Conservation (phyloP, 495 filamentous ascomycete genomes). For the Cercophora sp. region DNA sequence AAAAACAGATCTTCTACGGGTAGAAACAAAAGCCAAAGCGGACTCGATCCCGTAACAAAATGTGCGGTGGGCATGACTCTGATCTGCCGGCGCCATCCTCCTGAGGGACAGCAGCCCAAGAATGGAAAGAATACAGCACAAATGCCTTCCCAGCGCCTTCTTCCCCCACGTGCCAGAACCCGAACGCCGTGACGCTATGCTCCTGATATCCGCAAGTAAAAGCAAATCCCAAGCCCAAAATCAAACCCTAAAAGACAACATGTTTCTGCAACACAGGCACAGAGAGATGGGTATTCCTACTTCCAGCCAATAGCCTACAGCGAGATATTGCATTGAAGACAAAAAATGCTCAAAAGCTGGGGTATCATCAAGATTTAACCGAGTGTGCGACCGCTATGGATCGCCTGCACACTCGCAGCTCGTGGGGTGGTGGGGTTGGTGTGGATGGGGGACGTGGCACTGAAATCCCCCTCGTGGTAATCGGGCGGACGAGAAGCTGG, state of each 20-base stretch:
- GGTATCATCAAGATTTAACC: slow-evolving; percentile 34
- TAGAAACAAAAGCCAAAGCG: too few relatives aligned
- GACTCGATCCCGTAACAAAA: too few relatives aligned
- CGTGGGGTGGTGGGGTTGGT: slow-evolving; percentile 40
- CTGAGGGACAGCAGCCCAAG: too few relatives aligned
- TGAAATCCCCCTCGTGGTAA: slow-evolving; percentile 37
- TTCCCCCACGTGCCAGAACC: background rate
- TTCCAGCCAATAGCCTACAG: slow-evolving; percentile 17
- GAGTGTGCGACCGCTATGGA: slow-evolving; percentile 47
- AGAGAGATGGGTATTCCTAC: slow-evolving; percentile 18
- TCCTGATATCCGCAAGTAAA: slow-evolving; percentile 19
- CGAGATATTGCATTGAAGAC: slow-evolving; percentile 9
- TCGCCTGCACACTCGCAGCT: slow-evolving; percentile 45
- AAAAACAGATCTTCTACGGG: too few relatives aligned
- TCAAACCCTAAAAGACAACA: background rate
- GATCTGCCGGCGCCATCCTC: too few relatives aligned
- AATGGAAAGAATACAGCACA: background rate
- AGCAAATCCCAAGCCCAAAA: slow-evolving; percentile 6
- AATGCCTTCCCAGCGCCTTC: slow-evolving; percentile 1
- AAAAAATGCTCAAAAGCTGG: slow-evolving; percentile 14
- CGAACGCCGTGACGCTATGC: slow-evolving; percentile 27
- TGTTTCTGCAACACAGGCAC: background rate
- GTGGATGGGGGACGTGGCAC: slow-evolving; percentile 37
- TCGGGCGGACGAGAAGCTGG: slow-evolving; percentile 29
- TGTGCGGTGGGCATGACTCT: too few relatives aligned